These are phyloP conservation scores for Penicillium sp. DNA, from an alignment of 2,329 filamentous ascomycete species.

Conservation along the genomic window DNA sequence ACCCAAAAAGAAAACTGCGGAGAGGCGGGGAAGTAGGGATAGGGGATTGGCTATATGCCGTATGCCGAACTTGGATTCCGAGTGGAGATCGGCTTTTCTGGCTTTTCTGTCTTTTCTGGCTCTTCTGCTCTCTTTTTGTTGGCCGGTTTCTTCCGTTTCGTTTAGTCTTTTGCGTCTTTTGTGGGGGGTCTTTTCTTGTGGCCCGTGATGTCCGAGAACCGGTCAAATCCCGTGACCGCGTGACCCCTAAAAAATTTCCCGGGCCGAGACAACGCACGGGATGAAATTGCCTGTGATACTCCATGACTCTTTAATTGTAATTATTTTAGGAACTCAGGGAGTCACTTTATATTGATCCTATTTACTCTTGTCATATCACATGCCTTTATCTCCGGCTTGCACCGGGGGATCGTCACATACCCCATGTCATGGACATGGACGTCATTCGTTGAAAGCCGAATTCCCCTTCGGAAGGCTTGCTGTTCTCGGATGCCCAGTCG, in stretches of 20 bases:
- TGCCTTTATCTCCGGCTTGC: not conserved
- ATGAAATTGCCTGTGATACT: not conserved
- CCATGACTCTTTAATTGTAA: not conserved
- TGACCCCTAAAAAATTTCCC: not conserved
- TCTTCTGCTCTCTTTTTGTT: not conserved
- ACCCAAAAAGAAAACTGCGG: not conserved
- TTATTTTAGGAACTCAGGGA: not conserved
- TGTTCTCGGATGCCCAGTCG: not conserved
- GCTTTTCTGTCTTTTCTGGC: too few relatives aligned
- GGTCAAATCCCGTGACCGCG: not conserved
- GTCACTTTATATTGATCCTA: not conserved
- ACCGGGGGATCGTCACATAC: not conserved
- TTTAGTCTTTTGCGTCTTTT: not conserved
- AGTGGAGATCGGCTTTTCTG: not conserved
- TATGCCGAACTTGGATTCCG: not conserved
- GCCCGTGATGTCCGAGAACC: not conserved
- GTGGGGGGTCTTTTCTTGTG: not conserved
- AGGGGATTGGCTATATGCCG: not conserved
- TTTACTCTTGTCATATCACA: not conserved
- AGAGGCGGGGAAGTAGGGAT: conserved; percentile 3
- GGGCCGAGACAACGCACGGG: not conserved
- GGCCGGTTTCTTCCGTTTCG: conserved; percentile 1
- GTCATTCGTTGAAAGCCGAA: not conserved
- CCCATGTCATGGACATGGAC: not conserved
- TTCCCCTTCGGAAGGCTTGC: not conserved